Evolutionary conservation across 2,329 filamentous ascomycete species (phyloP), one percentile per base, ranked within the genome.

Genomic region (Monosporascus sp.): DNA sequence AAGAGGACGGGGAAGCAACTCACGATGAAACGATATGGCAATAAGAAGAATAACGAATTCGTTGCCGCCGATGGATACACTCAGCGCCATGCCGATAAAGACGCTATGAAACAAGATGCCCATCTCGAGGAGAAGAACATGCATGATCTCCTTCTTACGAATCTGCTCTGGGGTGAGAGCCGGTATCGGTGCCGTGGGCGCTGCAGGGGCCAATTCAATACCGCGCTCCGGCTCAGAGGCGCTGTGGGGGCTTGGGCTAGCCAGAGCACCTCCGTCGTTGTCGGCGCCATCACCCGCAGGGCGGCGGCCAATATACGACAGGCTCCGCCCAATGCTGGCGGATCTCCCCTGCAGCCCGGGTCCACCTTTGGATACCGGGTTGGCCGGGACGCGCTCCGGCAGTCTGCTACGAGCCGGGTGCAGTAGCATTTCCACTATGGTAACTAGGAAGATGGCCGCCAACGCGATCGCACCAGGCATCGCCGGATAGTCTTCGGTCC

Each of bases 91-190:
- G 48, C 78, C 78, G 57, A 82, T 81, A 65, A 82, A 83, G 51
- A 86, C 73, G 62, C 77, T 81, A 66, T 86, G 82, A 61, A 85
- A 85, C 22, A 86, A 71, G 52, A 85, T 86, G n/a, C 82, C 82
- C 56, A 82, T 78, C 63, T 86, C 82, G 3, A 86, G 72, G 38
- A 86, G 72, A n/a, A 83, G 70, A 54, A 80, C 82, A 61, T 85
- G 82, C 55, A 85, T 71, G 17, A 82, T 70, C 22, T 77, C 72
- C 55, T 81, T 82, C 55, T 78, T 74, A 58, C 77, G 52, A 19
- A 57, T 48, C 37, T 59, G 54, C 27, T 57, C 49, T 5, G 51
- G 49, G 2, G 49, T 49, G 9, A 58, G 50, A 7, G 44, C 31
- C 24, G 8, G 8, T 35, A 35, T 5, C 5, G 16, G 24, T 5